These are phyloP conservation scores for Tilletia walkeri DNA, from an alignment of 1,284 basidiomycete genomes.

Conservation along the genomic window DNA sequence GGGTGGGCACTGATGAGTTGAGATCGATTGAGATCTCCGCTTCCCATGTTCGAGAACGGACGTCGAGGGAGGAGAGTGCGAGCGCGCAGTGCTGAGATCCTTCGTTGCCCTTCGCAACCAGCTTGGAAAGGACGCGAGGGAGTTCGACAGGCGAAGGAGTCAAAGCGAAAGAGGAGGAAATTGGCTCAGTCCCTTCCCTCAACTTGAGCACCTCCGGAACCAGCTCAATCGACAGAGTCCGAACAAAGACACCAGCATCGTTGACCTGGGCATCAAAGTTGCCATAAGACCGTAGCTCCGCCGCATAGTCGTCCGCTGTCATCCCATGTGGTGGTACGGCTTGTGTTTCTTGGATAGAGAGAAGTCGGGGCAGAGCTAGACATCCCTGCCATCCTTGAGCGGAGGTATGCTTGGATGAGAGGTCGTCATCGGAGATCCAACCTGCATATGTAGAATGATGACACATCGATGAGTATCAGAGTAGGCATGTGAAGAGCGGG, in stretches of 20 bases:
- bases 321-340: not conserved
- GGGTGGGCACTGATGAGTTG: not conserved
- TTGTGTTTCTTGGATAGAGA: conserved; percentile 25
- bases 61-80: not conserved
- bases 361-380: conserved; percentile 37
- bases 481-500: not conserved
- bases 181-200: conserved; percentile 19
- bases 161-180: not conserved
- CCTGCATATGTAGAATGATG: not conserved
- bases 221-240: conserved; percentile 29
- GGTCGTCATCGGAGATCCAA: conserved; percentile 44
- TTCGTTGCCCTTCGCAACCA: too few species aligned
- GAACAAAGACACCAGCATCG: not conserved
- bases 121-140: too few species aligned
- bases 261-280: conserved; percentile 1
- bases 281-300: not conserved
- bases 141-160: too few species aligned
- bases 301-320: not conserved
- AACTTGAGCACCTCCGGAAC: conserved; percentile 29
- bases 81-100: too few species aligned
- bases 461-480: not conserved
- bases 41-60: not conserved
- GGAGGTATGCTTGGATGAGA: conserved; percentile 32
- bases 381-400: conserved; percentile 40
- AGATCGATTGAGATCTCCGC: conserved; percentile 28